Evolutionary conservation across 192 early-diverging fungal genomes (phyloP).

Genomic region (Phycomyces blakesleeanus): DNA sequence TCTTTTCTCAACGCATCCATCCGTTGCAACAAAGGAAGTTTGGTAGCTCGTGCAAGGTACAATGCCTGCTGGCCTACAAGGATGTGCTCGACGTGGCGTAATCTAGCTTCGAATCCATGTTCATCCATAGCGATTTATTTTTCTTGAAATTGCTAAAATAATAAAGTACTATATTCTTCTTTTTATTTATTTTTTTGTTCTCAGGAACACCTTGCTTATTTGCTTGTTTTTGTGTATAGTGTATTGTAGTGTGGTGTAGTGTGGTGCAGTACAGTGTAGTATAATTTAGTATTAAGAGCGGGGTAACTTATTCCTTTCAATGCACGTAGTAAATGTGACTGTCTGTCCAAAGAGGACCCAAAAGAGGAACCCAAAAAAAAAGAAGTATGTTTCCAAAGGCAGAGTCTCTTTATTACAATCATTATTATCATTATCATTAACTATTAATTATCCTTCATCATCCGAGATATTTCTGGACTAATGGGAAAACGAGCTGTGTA

Average conservation of each 20-base stretch:
- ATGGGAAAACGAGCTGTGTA: slow-evolving; percentile 30
- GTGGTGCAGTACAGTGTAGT: too few species aligned
- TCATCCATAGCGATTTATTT: slow-evolving; percentile 22
- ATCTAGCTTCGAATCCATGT: slow-evolving; percentile 29
- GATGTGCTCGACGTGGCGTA: slow-evolving; percentile 30
- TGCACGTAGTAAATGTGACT: background rate
- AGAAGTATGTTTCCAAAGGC: too few species aligned
- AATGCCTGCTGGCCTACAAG: slow-evolving; percentile 14
- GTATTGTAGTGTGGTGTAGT: too few species aligned
- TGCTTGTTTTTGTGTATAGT: too few species aligned
- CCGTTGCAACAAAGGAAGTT: slow-evolving; percentile 14
- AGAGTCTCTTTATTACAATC: too few species aligned
- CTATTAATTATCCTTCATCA: too few species aligned
- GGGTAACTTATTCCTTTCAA: background rate
- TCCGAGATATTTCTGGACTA: background rate
- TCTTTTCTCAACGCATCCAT: slow-evolving; percentile 24
- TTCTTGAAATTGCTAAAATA: background rate
- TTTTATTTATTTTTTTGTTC: background rate
- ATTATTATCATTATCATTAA: too few species aligned
- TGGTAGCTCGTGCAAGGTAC: background rate
- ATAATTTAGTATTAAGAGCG: background rate
- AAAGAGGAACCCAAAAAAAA: too few species aligned
- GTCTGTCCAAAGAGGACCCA: background rate
- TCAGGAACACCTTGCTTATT: too few species aligned
- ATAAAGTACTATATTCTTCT: background rate